These are phyloP conservation scores for Yamagishiella unicocca DNA, from an alignment of 139 green algal species.

Conservation along the genomic window DNA sequence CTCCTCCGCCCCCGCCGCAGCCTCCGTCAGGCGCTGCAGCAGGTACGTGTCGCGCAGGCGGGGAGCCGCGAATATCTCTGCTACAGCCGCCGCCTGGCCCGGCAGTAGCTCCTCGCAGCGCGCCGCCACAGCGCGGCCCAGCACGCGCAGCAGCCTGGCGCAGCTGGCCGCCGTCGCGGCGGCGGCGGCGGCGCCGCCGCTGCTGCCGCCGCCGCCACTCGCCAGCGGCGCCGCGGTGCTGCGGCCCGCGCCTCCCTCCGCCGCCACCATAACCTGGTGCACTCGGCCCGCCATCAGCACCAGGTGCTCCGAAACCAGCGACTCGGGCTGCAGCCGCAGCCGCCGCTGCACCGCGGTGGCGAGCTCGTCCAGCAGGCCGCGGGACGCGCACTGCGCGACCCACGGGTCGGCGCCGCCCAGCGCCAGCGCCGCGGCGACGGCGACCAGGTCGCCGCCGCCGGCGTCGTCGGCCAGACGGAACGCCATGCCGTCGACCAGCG, in stretches of 20 bases:
- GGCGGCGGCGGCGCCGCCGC: background rate
- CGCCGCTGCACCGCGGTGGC: background rate
- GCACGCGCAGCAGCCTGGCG: background rate
- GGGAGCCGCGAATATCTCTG: background rate
- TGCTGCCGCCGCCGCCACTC: background rate
- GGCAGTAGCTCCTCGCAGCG: background rate
- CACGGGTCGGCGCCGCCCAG: constrained; percentile 5
- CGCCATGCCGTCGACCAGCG: background rate
- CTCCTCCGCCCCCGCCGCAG: background rate
- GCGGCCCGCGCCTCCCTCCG: background rate
- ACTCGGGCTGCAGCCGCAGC: background rate
- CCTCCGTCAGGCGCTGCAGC: constrained; percentile 16
- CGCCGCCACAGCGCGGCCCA: background rate
- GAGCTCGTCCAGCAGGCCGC: constrained; percentile 18
- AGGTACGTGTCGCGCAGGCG: background rate
- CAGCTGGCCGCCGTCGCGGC: background rate
- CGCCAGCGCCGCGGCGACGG: constrained; percentile 22
- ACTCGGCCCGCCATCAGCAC: background rate
- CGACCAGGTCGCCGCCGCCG: background rate
- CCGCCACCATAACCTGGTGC: background rate
- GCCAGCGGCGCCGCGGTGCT: background rate
- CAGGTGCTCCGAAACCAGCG: background rate
- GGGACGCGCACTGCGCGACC: background rate
- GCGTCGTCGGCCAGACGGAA: constrained; percentile 17
- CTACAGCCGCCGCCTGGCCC: background rate